Evolutionary conservation across 1,284 basidiomycete species (phyloP), one percentile per base, ranked within the genome.

Genomic region (Xerocomus amazonicus): DNA sequence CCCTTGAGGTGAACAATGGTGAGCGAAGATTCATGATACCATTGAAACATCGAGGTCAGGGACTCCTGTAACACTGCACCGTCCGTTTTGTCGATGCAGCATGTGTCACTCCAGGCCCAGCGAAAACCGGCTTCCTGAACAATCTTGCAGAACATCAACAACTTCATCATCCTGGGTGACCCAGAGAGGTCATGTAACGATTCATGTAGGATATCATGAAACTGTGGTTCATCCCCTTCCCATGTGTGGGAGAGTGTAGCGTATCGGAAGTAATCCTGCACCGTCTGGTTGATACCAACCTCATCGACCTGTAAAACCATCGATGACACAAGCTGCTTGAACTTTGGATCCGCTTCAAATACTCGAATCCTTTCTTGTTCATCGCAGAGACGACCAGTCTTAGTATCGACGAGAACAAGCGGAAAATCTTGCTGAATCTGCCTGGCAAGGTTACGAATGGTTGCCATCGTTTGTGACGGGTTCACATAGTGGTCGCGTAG

Each of bases 71-170:
- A 45, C 27, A 39, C 53, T 10, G 52, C 44, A 3, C 35, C 45
- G 26, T 55, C 61, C 6, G 12, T 19, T 28, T 61, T 63, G 45
- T 61, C 46, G 16, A 61, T 61, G 32, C 59, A 61, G 23, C 61
- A 65, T 0, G 59, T 62, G 17, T 63, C 62, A 29, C 51, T 55
- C 60, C 63, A 62, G 1, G 59, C 60, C 60, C 62, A 62, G 13
- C 38, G 48, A 41, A 58, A 61, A n/a, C 62, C 60, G 14, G 42
- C 40, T 14, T 52, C 44, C 3, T 37, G 19, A n/a, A 42, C 59
- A 23, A 40, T 38, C 34, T 17, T 14, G 32, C 60, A 65, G 43
- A 63, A 62, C 44, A 33, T 57, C 2, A 46, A 29, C 3, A 65
- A 23, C 36, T 65, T 62, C 43, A 13, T 26, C 14, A 45, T 47